Conservation (phyloP, 73 alveolate species). For the Paramecium caudatum region DNA sequence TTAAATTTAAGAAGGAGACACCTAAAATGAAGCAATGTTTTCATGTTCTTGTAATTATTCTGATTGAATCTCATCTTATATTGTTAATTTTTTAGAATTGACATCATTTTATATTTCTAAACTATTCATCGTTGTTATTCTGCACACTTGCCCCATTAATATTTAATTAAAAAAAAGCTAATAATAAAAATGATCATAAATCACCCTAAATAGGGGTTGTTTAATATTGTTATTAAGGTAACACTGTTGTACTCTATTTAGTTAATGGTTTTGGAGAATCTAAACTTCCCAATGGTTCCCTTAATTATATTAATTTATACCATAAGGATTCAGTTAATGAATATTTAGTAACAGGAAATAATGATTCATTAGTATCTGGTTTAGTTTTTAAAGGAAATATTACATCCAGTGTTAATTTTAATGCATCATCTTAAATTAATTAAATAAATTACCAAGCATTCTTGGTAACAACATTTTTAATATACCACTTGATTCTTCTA, state of each 20-base stretch:
- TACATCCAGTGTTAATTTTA: conserved; percentile 80
- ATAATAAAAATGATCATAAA: too few species aligned
- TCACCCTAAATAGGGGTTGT: too few species aligned
- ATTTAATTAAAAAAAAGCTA: too few species aligned
- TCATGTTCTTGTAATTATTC: too few species aligned
- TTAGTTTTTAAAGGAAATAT: conserved; percentile 75
- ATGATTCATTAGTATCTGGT: not conserved
- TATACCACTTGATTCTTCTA: conserved; percentile 89
- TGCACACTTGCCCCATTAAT: too few species aligned
- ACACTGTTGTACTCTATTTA: not conserved
- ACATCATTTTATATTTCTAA: too few species aligned
- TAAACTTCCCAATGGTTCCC: conserved; percentile 57
- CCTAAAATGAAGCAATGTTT: too few species aligned
- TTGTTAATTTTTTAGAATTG: too few species aligned
- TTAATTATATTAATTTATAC: not conserved
- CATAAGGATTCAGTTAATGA: conserved; percentile 12
- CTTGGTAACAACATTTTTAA: conserved; percentile 90
- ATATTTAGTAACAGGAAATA: conserved; percentile 38
- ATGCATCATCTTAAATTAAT: conserved; percentile 78
- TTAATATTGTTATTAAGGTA: too few species aligned
- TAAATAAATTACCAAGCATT: conserved; percentile 82
- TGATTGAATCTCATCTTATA: too few species aligned
- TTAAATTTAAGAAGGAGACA: too few species aligned
- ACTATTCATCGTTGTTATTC: too few species aligned
- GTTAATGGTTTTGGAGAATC: conserved; percentile 31